Conservation (phyloP, 1,284 basidiomycete genomes). For the Spongiforma sp. region DNA sequence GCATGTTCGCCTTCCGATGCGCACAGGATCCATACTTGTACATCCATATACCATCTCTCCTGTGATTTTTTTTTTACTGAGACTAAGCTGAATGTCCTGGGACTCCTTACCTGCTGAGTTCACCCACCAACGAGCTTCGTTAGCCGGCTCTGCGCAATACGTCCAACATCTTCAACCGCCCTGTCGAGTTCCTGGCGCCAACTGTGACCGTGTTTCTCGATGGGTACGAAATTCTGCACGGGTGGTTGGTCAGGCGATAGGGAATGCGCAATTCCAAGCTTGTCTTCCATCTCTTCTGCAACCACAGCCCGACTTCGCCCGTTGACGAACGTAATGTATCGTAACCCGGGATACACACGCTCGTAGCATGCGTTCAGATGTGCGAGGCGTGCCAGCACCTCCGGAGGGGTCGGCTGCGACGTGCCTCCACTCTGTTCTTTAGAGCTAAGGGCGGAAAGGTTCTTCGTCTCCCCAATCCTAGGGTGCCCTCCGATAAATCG, state of each 20-base stretch:
- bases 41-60: constrained; percentile 12
- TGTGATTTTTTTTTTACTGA: not conserved
- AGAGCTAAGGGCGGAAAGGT: constrained; percentile 74
- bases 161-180: constrained; percentile 75
- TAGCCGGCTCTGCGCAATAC: constrained; percentile 75
- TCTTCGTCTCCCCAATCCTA: constrained; percentile 82
- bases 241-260: constrained; percentile 48
- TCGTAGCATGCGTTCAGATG: constrained; percentile 84
- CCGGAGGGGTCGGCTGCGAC: constrained; percentile 57
- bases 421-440: constrained; percentile 71
- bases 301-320: constrained; percentile 76
- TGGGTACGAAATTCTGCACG: constrained; percentile 42
- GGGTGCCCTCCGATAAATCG: constrained; percentile 85
- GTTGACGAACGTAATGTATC: constrained; percentile 93
- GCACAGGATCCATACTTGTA: constrained; percentile 19
- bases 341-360: constrained; percentile 69
- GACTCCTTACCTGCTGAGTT: constrained; percentile 11
- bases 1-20: constrained; percentile 6
- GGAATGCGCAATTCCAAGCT: constrained; percentile 58
- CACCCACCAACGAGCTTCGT: constrained; percentile 26
- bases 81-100: not conserved
- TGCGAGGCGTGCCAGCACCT: constrained; percentile 63
- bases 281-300: constrained; percentile 79
- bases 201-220: constrained; percentile 46
- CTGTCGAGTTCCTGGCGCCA: constrained; percentile 74